phyloP scores from a whole-genome alignment of 2,329 filamentous ascomycete species.

The Penicillium sp. region DNA sequence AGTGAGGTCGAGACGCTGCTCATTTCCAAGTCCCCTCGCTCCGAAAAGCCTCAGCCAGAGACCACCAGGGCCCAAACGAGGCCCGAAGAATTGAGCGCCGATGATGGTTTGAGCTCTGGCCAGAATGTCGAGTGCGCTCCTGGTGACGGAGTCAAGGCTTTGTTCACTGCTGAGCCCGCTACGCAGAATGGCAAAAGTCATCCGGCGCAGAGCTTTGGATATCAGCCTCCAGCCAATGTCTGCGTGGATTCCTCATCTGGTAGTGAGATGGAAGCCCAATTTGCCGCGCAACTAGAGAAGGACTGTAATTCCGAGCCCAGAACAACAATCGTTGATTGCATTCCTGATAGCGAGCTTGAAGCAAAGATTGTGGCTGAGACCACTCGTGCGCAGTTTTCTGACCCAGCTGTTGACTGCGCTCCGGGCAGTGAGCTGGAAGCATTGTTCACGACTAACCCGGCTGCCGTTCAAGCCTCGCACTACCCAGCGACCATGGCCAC shows the following conservation, averaged over 20 bases:
- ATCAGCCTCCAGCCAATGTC: neutral
- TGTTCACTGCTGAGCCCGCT: conserved; percentile 5
- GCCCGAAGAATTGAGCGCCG: too few relatives aligned
- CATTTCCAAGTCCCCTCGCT: too few relatives aligned
- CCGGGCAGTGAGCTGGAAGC: conserved; percentile 25
- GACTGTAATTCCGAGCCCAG: neutral
- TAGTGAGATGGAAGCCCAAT: conserved; percentile 17
- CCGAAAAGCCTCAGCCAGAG: too few relatives aligned
- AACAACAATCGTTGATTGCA: conserved; percentile 4
- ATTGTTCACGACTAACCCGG: conserved; percentile 9
- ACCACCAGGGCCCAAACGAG: too few relatives aligned
- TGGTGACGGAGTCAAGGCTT: conserved; percentile 23
- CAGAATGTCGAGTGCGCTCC: conserved; percentile 3
- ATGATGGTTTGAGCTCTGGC: too few relatives aligned
- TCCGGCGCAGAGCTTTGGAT: neutral
- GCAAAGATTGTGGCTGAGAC: conserved; percentile 13
- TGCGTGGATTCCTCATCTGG: conserved; percentile 18
- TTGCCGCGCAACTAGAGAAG: conserved; percentile 2
- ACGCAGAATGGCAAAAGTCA: conserved; percentile 3
- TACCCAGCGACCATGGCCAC: neutral
- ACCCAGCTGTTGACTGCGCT: conserved; percentile 1
- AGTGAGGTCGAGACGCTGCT: too few relatives aligned
- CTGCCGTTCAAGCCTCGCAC: neutral
- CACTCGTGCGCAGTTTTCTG: neutral
- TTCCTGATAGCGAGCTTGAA: conserved; percentile 17